A percentile compares a stretch with the other conserved stretches of the same genome.
Conservation (phyloP, 352 stramenopile species). For the Globisporangium irregulare region DNA sequence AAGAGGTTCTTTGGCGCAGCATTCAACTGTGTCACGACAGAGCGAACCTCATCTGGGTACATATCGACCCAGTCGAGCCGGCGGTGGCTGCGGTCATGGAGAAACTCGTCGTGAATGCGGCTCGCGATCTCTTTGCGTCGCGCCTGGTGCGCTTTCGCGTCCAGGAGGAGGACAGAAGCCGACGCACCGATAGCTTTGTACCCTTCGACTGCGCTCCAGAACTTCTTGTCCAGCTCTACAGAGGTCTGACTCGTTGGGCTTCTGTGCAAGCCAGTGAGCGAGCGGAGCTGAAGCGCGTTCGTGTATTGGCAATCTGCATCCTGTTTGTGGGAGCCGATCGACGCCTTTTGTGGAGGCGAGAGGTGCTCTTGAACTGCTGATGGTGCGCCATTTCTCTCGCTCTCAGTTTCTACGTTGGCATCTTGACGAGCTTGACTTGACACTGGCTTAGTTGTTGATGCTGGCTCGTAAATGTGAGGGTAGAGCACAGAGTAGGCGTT, state of each 20-base stretch:
- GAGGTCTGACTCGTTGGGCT: slow-evolving; percentile 3
- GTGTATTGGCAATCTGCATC: neutral
- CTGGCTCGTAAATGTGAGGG: slow-evolving; percentile 34
- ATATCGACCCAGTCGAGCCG: slow-evolving; percentile 46
- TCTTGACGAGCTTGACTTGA: neutral
- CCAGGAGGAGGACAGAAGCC: slow-evolving; percentile 29
- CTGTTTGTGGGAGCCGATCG: neutral
- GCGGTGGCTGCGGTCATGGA: slow-evolving; percentile 16
- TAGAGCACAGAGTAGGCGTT: slow-evolving; percentile 64
- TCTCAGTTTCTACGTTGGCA: neutral
- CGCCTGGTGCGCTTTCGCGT: slow-evolving; percentile 28
- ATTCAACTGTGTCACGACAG: slow-evolving; percentile 28
- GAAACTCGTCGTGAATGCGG: slow-evolving; percentile 49
- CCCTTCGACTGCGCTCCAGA: slow-evolving; percentile 67
- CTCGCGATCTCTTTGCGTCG: slow-evolving; percentile 39
- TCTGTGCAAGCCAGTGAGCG: neutral
- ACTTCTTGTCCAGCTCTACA: slow-evolving; percentile 38
- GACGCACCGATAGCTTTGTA: slow-evolving; percentile 44
- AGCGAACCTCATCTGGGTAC: slow-evolving; percentile 42
- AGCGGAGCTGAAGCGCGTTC: neutral
- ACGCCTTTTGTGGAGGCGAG: neutral
- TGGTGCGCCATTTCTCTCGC: neutral
- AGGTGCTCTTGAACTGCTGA: neutral
- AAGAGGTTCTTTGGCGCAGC: slow-evolving; percentile 39
- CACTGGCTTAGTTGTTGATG: neutral